phyloP scores from a whole-genome alignment of 768 basidiomycete genomes.

The Goffeauzyma gilvescens region DNA sequence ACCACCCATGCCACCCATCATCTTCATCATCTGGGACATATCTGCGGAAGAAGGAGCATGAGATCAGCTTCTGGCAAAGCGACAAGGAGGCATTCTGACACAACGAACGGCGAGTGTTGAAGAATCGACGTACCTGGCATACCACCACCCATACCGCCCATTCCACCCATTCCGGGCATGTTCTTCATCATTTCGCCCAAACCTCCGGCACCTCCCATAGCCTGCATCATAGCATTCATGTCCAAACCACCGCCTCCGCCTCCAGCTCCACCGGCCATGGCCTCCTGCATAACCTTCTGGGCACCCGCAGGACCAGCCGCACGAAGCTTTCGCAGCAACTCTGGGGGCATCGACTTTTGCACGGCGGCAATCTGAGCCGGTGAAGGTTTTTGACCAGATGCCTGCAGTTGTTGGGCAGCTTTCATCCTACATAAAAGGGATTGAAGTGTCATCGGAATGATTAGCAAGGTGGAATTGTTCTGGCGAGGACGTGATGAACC shows the following conservation, averaged over 20 bases:
- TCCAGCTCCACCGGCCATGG: conserved; percentile 29
- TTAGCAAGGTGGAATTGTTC: not conserved
- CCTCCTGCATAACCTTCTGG: conserved; percentile 51
- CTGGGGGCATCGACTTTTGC: conserved; percentile 85
- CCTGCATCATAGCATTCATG: conserved; percentile 9
- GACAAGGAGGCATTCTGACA: not conserved
- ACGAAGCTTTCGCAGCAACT: conserved; percentile 75
- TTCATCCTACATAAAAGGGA: conserved; percentile 40
- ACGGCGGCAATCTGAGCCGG: conserved; percentile 86
- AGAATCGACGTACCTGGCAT: conserved; percentile 20
- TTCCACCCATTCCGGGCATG: conserved; percentile 68
- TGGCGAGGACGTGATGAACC: conserved; percentile 27
- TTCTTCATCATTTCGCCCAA: conserved; percentile 72
- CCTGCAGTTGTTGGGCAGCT: conserved; percentile 84
- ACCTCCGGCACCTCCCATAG: conserved; percentile 14
- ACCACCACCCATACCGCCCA: conserved; percentile 36
- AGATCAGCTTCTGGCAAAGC: not conserved
- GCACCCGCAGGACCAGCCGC: conserved; percentile 50
- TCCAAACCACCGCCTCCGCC: conserved; percentile 11
- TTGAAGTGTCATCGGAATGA: not conserved
- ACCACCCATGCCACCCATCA: conserved; percentile 33
- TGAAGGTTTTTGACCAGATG: conserved; percentile 70
- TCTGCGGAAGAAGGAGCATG: conserved; percentile 15
- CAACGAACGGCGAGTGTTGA: no score
- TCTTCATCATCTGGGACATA: conserved; percentile 33